These are phyloP conservation scores for Leptomonas pyrrhocoris DNA, from an alignment of 208 protist species.

Conservation along the genomic window DNA sequence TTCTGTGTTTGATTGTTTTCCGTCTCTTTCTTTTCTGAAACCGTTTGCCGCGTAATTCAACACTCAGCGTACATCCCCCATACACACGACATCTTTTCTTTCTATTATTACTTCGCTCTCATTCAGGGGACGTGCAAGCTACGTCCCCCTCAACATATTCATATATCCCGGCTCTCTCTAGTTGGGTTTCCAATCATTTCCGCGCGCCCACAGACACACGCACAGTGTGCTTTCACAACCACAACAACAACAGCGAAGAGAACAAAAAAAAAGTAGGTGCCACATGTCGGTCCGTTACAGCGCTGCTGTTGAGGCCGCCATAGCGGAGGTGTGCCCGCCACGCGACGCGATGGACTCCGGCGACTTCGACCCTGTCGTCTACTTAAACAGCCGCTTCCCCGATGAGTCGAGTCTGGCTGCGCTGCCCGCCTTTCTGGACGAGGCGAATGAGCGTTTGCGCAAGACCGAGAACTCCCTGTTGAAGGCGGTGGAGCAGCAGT, in stretches of 20 bases:
- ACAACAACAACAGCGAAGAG: not conserved
- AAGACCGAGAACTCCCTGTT: slow-evolving; percentile 91
- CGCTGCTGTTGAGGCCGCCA: slow-evolving; percentile 72
- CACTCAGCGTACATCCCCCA: too few species aligned
- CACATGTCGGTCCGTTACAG: slow-evolving; percentile 64
- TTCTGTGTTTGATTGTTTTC: too few species aligned
- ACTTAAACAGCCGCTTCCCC: slow-evolving; percentile 94
- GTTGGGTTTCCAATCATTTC: too few species aligned
- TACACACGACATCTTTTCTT: too few species aligned
- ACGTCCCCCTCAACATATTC: too few species aligned
- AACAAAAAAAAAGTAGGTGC: not conserved
- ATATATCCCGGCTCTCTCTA: too few species aligned
- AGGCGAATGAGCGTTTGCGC: slow-evolving; percentile 82
- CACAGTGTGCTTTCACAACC: not conserved
- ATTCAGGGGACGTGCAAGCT: too few species aligned
- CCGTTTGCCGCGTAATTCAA: too few species aligned
- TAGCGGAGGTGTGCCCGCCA: slow-evolving; percentile 81
- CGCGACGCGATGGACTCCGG: slow-evolving; percentile 78
- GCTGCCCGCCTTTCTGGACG: slow-evolving; percentile 83
- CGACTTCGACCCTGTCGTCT: slow-evolving; percentile 93
- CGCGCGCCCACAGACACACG: slow-evolving; percentile 14
- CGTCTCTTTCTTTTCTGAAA: too few species aligned
- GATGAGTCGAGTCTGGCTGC: slow-evolving; percentile 86
- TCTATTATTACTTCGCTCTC: too few species aligned
- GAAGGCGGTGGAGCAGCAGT: slow-evolving; percentile 91